These are phyloP conservation scores for Pseudogymnoascus sp. DNA, from an alignment of 2,329 filamentous ascomycete genomes.

Conservation along the genomic window DNA sequence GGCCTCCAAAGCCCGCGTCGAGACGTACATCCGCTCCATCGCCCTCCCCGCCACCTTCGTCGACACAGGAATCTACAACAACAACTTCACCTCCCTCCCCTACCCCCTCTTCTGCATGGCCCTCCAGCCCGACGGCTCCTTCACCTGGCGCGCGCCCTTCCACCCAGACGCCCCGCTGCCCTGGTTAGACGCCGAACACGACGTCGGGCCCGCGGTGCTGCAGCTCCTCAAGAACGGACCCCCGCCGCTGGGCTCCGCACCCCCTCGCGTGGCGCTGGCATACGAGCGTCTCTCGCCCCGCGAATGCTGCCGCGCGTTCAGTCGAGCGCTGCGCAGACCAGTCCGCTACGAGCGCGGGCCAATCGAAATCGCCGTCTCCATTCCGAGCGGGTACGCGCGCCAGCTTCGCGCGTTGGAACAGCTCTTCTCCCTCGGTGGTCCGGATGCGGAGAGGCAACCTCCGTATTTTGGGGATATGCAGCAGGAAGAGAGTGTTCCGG, in stretches of 20 bases:
- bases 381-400: constrained; percentile 80
- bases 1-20: constrained; percentile 86
- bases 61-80: constrained; percentile 97
- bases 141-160: constrained; percentile 89
- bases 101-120: constrained; percentile 97
- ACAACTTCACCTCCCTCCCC: constrained; percentile 89
- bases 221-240: constrained; percentile 94
- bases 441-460: constrained; percentile 45
- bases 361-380: constrained; percentile 77
- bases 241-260: constrained; percentile 52
- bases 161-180: constrained; percentile 82
- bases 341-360: constrained; percentile 69
- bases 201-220: constrained; percentile 82
- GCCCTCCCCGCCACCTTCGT: constrained; percentile 78
- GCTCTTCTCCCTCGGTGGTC: constrained; percentile 42
- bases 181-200: constrained; percentile 94
- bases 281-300: constrained; percentile 81
- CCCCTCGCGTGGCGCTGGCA: constrained; percentile 67
- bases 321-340: constrained; percentile 65
- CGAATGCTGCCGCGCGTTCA: constrained; percentile 76
- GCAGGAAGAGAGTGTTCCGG: constrained; percentile 58
- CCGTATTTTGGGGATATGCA: constrained; percentile 53
- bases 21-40: constrained; percentile 80
- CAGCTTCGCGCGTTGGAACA: constrained; percentile 67
- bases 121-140: constrained; percentile 72